These are phyloP conservation scores for Lactarius hengduanensis DNA, from an alignment of 768 basidiomycete species.

Conservation along the genomic window DNA sequence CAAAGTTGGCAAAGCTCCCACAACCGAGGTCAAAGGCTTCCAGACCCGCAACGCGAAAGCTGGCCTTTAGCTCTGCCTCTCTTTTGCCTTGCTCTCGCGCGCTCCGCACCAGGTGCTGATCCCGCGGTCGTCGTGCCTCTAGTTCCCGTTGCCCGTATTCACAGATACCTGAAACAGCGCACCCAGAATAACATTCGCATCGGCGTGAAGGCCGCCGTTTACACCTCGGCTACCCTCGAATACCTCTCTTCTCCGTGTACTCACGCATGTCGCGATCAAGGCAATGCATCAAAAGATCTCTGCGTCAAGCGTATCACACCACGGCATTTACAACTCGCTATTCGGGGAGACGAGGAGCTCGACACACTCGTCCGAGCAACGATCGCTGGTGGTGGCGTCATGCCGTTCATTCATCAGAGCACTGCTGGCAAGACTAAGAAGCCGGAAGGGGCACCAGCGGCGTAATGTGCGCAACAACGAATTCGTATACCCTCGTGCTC, in stretches of 20 bases:
- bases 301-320: conserved; percentile 86
- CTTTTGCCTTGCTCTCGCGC: neutral
- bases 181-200: conserved; percentile 94
- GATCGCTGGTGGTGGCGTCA: no score
- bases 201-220: conserved; percentile 96
- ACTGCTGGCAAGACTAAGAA: no score
- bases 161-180: conserved; percentile 88
- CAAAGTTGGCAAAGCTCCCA: neutral
- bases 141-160: conserved; percentile 99
- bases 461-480: conserved; percentile 8
- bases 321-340: neutral
- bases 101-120: neutral
- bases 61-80: conserved; percentile 17
- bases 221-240: conserved; percentile 94
- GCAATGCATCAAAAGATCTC: conserved; percentile 96
- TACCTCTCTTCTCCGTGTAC: conserved; percentile 52
- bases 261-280: conserved; percentile 40
- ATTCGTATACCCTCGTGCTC: no score
- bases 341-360: conserved; percentile 67
- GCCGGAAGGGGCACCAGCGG: neutral
- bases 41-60: conserved; percentile 28
- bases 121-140: no score
- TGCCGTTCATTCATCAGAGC: no score
- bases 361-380: neutral
- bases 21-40: conserved; percentile 17